A percentile compares a stretch with the other conserved stretches of the same genome.
These are phyloP conservation scores for Pistacia atlantica DNA, from an alignment of 345 rosid genomes.

Conservation along the genomic window DNA sequence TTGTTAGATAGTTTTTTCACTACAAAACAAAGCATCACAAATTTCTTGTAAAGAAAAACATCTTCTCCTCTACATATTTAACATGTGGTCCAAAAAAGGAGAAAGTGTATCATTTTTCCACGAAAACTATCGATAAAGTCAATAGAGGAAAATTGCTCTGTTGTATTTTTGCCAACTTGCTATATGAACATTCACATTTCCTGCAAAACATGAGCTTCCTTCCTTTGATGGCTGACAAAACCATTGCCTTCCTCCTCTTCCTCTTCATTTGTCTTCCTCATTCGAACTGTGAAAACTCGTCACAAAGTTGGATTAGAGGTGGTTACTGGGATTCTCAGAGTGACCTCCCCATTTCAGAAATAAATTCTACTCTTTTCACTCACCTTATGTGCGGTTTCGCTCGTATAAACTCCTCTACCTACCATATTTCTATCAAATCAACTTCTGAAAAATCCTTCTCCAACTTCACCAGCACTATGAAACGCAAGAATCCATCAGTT, in stretches of 20 bases:
- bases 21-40: too few relatives aligned
- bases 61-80: too few relatives aligned
- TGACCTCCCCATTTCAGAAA: slow-evolving; percentile 20
- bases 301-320: slow-evolving; percentile 35
- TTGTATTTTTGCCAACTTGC: neutral
- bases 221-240: slow-evolving; percentile 7
- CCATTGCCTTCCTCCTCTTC: slow-evolving; percentile 3
- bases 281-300: neutral
- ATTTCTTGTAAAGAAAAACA: too few relatives aligned
- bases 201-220: neutral
- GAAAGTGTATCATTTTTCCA: neutral
- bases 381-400: slow-evolving; percentile 40
- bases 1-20: too few relatives aligned
- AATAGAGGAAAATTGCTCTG: neutral
- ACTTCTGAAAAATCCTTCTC: slow-evolving; percentile 19
- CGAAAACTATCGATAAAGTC: neutral
- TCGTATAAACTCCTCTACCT: slow-evolving; percentile 16
- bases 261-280: too few relatives aligned
- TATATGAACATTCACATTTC: neutral
- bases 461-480: slow-evolving; percentile 21
- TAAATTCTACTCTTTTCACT: slow-evolving; percentile 39
- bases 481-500: slow-evolving; percentile 22
- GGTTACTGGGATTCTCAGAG: slow-evolving; percentile 34
- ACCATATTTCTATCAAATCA: slow-evolving; percentile 4
- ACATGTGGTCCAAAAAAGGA: neutral